A percentile compares a stretch with the other conserved stretches of the same genome.
Evolutionary conservation across 2,329 filamentous ascomycete species (phyloP).

Genomic region (Claviceps purpurea): DNA sequence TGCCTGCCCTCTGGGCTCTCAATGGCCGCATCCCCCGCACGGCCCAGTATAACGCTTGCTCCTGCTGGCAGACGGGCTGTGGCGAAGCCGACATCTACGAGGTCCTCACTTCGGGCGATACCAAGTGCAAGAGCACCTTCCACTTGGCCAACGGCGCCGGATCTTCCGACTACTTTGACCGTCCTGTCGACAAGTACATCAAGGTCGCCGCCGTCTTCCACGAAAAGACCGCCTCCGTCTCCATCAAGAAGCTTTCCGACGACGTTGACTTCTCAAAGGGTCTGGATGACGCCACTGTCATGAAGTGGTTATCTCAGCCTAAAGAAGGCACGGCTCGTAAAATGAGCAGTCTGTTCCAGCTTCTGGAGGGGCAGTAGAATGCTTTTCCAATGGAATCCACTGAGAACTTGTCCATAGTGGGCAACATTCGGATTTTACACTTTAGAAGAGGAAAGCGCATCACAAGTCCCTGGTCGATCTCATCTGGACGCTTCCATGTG

Average conservation of each 20-base stretch:
- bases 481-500: background rate
- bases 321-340: slow-evolving; percentile 1
- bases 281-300: slow-evolving; percentile 25
- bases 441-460: background rate
- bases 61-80: slow-evolving; percentile 56
- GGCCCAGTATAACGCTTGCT: slow-evolving; percentile 57
- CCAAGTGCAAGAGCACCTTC: slow-evolving; percentile 55
- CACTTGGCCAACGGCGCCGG: slow-evolving; percentile 51
- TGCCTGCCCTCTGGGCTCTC: slow-evolving; percentile 64
- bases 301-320: slow-evolving; percentile 17
- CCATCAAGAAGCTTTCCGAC: slow-evolving; percentile 39
- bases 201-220: slow-evolving; percentile 53
- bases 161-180: slow-evolving; percentile 57
- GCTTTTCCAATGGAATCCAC: too few relatives aligned
- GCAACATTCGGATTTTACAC: too few relatives aligned
- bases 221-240: slow-evolving; percentile 33
- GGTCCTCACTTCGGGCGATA: slow-evolving; percentile 50
- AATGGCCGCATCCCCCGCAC: slow-evolving; percentile 61
- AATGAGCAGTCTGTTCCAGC: slow-evolving; percentile 14
- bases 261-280: slow-evolving; percentile 26
- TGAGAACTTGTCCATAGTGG: too few relatives aligned
- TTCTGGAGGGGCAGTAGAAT: background rate
- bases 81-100: slow-evolving; percentile 69
- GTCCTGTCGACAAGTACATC: slow-evolving; percentile 44
- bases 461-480: background rate